These are phyloP conservation scores for Citrus sp. DNA, from an alignment of 345 rosid genomes.

Conservation along the genomic window DNA sequence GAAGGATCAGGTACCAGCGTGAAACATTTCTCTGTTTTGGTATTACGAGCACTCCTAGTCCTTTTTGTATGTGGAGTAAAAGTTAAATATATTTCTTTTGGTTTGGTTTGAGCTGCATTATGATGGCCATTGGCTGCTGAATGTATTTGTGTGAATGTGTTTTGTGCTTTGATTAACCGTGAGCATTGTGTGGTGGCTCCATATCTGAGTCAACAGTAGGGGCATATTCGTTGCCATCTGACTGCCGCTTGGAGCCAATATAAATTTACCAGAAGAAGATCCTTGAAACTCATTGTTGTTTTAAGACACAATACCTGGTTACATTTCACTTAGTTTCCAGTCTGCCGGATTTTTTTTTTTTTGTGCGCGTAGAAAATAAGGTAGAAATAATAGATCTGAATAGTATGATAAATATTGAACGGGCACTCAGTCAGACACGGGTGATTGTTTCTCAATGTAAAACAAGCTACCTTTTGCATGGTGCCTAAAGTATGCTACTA, in stretches of 20 bases:
- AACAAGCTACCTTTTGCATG: conserved; percentile 33
- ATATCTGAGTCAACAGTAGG: conserved; percentile 41
- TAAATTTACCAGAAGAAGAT: conserved; percentile 17
- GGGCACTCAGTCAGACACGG: conserved; percentile 37
- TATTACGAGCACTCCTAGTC: neutral
- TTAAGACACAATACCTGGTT: conserved; percentile 23
- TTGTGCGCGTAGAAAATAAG: neutral
- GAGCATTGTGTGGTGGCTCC: conserved; percentile 27
- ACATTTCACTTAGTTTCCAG: neutral
- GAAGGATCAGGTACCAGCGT: neutral
- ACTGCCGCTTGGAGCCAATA: conserved; percentile 49
- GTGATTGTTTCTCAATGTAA: conserved; percentile 23
- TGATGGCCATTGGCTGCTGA: no score
- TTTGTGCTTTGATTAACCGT: neutral
- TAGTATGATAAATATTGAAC: neutral
- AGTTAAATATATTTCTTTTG: no score
- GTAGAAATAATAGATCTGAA: neutral
- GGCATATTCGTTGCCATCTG: conserved; percentile 27
- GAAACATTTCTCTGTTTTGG: neutral
- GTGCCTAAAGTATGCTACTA: conserved; percentile 29
- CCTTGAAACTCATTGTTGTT: conserved; percentile 27
- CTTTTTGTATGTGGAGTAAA: neutral
- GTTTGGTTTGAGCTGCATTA: no score
- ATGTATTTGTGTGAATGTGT: neutral
- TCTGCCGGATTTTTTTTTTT: neutral